Evolutionary conservation across 1,139 yeast species (phyloP), one percentile per base, ranked within the genome.

Genomic region (Trichomonascaceae sp.): DNA sequence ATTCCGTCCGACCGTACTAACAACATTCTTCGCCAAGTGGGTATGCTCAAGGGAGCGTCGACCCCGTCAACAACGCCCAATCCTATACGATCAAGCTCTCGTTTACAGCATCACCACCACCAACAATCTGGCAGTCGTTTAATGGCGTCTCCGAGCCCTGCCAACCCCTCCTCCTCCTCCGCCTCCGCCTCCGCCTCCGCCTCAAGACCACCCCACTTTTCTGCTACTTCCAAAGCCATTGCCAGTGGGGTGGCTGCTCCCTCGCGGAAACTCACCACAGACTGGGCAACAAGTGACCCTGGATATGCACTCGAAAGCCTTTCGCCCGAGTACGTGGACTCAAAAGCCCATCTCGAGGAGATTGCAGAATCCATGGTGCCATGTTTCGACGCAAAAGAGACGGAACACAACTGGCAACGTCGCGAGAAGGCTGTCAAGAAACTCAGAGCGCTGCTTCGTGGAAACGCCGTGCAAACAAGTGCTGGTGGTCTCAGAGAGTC

Each of bases 401-500:
- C 93, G 0, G 98, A 92, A 50, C 67, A 67, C 40, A 89, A 89
- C 50, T 89, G 99, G 99, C 59, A 65, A 17, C 47, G 52, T 1
- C 66, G 99, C 48, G 96, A 87, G 46, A 67, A 67, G 37, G 62
- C 61, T 37, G 67, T 85, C 2, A 48, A 68, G 1, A 66, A 64
- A 34, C 50, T 84, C 27, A 64, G 96, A 37, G 62, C 68, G 2
- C 50, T 79, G 2, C 45, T 82, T 2, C 60, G 85, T 28, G 87
- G 87, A 2, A 72, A 76, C 47, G 57, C 64, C 1, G 36, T 37
- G 0, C 64, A 65, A 1, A n/a, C n/a, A n/a, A n/a, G n/a, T n/a
- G n/a, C n/a, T n/a, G n/a, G n/a, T n/a, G n/a, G n/a, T n/a, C 68
- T 54, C 41, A 61, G 63, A 0, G 62, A 60, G 0, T 70, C 64